Conservation (phyloP, 169 alveolate species). For the Eimeria necatrix region DNA sequence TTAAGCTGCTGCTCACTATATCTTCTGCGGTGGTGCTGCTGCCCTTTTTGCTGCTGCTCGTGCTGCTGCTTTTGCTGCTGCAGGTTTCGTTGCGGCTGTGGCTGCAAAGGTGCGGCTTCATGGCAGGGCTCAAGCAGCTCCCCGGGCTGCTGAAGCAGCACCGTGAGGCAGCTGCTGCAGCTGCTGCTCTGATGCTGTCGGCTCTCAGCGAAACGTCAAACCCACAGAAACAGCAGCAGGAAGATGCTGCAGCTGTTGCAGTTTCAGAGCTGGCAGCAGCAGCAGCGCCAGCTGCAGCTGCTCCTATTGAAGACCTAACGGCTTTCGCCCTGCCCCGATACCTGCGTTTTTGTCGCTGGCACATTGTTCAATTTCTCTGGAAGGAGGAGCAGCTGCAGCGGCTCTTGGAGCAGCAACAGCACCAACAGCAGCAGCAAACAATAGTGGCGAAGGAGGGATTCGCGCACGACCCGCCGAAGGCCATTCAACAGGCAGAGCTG, state of each 20-base stretch:
- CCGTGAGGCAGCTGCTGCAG: conserved; percentile 64
- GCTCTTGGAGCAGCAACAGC: conserved; percentile 12
- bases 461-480: background rate
- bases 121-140: conserved; percentile 79
- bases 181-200: background rate
- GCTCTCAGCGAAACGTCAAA: background rate
- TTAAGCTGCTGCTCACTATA: background rate
- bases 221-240: background rate
- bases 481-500: background rate
- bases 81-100: conserved; percentile 45
- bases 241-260: background rate
- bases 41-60: background rate
- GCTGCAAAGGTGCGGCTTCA: conserved; percentile 78
- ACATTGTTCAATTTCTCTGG: no score
- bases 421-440: conserved; percentile 1
- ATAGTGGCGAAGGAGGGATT: background rate
- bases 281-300: conserved; percentile 31
- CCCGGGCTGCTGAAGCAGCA: conserved; percentile 78
- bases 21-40: background rate
- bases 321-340: background rate
- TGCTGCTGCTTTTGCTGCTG: conserved; percentile 32
- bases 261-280: background rate
- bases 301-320: background rate
- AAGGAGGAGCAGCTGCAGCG: conserved; percentile 23
- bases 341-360: background rate